Conservation (phyloP, 1,284 basidiomycete genomes). For the Somion occarium region DNA sequence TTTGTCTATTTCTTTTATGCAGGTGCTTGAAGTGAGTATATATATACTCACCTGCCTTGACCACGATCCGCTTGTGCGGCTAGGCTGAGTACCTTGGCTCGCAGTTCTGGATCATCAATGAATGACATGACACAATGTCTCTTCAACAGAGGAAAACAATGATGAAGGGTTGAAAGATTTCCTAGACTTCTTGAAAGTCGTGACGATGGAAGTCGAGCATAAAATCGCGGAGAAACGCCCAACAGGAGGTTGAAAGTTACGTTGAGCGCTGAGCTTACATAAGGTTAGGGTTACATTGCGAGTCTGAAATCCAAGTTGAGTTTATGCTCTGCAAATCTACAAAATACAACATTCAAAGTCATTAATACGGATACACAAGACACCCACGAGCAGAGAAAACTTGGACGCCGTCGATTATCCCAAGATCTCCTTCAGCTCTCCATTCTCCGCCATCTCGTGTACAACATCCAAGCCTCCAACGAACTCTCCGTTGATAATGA, state of each 20-base stretch:
- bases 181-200: no score
- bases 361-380: neutral
- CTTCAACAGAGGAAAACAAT: no score
- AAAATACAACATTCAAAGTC: neutral
- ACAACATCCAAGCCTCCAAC: conserved; percentile 67
- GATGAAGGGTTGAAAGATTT: no score
- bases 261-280: no score
- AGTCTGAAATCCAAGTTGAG: no score
- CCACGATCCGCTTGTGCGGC: neutral
- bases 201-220: no score
- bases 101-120: neutral
- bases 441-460: conserved; percentile 53
- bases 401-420: conserved; percentile 5
- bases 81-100: neutral
- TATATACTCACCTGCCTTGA: neutral
- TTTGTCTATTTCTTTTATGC: neutral
- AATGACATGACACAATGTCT: neutral
- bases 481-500: conserved; percentile 68
- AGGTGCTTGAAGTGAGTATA: neutral
- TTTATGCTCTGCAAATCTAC: no score
- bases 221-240: no score
- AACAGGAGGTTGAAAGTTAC: no score
- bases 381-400: neutral
- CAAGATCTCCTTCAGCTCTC: conserved; percentile 37
- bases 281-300: no score